These are phyloP conservation scores for Apiospora koreana DNA, from an alignment of 2,329 filamentous ascomycete species.

Conservation along the genomic window DNA sequence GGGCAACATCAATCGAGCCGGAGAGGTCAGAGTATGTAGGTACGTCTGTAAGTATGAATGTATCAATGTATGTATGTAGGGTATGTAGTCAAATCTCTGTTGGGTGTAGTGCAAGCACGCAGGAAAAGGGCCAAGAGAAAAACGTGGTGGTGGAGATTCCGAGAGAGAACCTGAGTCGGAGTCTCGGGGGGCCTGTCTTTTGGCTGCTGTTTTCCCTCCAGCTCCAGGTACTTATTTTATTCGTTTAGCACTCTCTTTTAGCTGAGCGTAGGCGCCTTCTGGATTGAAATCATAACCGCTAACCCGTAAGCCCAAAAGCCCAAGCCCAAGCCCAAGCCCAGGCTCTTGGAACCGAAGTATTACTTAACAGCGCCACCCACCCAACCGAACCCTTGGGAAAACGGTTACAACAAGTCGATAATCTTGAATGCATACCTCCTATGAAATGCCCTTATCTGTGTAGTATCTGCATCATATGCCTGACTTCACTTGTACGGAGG, in stretches of 20 bases:
- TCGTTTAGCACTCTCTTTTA: not conserved
- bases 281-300: not conserved
- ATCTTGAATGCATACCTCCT: not conserved
- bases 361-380: not conserved
- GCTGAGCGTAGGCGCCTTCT: not conserved
- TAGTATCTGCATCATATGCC: too few relatives aligned
- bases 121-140: conserved; percentile 14
- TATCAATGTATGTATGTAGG: too few relatives aligned
- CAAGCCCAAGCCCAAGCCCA: not conserved
- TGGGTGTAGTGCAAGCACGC: not conserved
- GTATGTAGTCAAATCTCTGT: conserved; percentile 10
- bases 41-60: not conserved
- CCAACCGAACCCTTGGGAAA: not conserved
- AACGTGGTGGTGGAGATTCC: conserved; percentile 13
- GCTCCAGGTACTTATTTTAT: conserved; percentile 1
- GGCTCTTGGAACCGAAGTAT: not conserved
- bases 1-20: not conserved
- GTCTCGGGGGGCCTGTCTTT: conserved; percentile 2
- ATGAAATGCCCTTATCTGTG: too few relatives aligned
- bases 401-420: not conserved
- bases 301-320: not conserved
- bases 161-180: conserved; percentile 9
- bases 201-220: not conserved
- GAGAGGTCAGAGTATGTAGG: not conserved
- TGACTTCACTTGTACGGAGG: too few relatives aligned